These are phyloP conservation scores for Penstemon newberryi DNA, from an alignment of 257 asterid genomes.

Conservation along the genomic window DNA sequence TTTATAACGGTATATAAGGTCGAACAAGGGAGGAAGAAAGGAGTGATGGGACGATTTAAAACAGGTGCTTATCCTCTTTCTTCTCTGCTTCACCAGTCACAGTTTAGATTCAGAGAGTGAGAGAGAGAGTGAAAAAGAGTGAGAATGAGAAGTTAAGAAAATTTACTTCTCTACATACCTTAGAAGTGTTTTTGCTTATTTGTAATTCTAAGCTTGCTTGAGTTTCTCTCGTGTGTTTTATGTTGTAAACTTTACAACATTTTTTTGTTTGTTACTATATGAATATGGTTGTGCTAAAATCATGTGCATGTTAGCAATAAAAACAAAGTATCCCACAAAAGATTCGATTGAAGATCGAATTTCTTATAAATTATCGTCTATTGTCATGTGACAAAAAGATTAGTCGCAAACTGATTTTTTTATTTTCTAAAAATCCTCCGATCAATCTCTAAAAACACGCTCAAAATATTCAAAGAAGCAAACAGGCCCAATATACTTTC, in stretches of 20 bases:
- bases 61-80: conserved; percentile 96
- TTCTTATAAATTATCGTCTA: too few relatives aligned
- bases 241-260: conserved; percentile 64
- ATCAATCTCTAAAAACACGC: too few relatives aligned
- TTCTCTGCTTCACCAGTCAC: conserved; percentile 53
- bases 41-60: conserved; percentile 76
- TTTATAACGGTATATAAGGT: conserved; percentile 43
- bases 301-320: background rate
- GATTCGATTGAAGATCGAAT: too few relatives aligned
- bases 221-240: conserved; percentile 38
- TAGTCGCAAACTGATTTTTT: too few relatives aligned
- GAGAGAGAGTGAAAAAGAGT: conserved; percentile 36
- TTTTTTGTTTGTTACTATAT: conserved; percentile 31
- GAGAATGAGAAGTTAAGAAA: conserved; percentile 45
- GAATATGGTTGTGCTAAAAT: conserved; percentile 38
- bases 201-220: conserved; percentile 43
- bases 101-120: conserved; percentile 35
- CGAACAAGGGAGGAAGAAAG: conserved; percentile 62
- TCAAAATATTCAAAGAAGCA: too few relatives aligned
- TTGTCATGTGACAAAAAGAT: too few relatives aligned
- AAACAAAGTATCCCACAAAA: too few relatives aligned
- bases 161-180: conserved; percentile 37
- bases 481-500: too few relatives aligned
- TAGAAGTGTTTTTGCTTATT: conserved; percentile 28
- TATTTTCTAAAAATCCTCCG: too few relatives aligned